phyloP scores from a whole-genome alignment of 805 yeast genomes.

The Scheffersomyces amazonensis region DNA sequence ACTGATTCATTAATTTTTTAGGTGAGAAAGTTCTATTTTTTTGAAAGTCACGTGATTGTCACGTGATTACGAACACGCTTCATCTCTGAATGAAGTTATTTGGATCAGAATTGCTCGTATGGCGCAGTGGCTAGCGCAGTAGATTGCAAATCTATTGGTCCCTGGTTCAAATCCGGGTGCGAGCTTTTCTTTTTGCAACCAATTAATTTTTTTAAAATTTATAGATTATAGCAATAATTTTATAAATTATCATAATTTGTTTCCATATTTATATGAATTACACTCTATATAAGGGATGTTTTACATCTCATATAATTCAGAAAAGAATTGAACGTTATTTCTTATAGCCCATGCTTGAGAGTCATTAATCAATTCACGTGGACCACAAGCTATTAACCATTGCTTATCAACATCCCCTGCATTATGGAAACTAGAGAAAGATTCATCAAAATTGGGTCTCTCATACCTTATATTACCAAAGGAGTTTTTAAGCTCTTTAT shows the following conservation, averaged over 20 bases:
- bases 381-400: conserved; percentile 64
- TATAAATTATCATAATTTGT: too few species aligned
- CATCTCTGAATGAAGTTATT: too few species aligned
- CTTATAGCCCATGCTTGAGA: conserved; percentile 35
- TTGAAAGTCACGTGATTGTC: too few species aligned
- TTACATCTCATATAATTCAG: conserved; percentile 43
- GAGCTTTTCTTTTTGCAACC: conserved; percentile 44
- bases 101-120: conserved; percentile 36
- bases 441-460: conserved; percentile 41
- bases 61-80: too few species aligned
- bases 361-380: conserved; percentile 39
- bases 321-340: conserved; percentile 34
- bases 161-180: conserved; percentile 95
- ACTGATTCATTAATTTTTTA: too few species aligned
- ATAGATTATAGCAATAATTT: too few species aligned
- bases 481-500: conserved; percentile 6
- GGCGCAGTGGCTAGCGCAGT: conserved; percentile 99
- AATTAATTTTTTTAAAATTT: neutral
- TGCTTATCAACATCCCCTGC: conserved; percentile 34
- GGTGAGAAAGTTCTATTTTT: too few species aligned
- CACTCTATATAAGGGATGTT: neutral
- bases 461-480: conserved; percentile 13
- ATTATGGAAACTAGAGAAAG: conserved; percentile 25
- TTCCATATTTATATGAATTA: too few species aligned
- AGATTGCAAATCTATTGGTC: conserved; percentile 99